Evolutionary conservation across 305 asterid species (phyloP).

Genomic region (Fraxinus baroniana): DNA sequence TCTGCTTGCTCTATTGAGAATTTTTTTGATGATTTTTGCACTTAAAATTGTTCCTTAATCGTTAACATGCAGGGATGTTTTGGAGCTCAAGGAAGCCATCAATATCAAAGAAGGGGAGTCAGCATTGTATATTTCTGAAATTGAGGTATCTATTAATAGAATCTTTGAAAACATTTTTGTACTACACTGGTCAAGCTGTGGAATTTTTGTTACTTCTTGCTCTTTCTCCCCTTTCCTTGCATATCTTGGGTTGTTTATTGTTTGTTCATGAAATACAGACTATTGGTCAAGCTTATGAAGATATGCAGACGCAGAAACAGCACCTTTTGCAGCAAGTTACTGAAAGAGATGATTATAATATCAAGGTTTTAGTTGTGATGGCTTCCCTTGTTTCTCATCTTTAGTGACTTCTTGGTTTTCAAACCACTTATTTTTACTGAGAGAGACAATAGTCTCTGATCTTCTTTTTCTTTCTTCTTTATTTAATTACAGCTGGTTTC

Average conservation of each 20-base stretch:
- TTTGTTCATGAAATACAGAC: constrained; percentile 45
- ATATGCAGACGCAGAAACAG: constrained; percentile 93
- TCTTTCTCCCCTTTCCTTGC: constrained; percentile 16
- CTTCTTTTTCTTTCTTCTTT: constrained; percentile 17
- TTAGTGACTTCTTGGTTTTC: constrained; percentile 4
- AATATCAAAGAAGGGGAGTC: constrained; percentile 83
- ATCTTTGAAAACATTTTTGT: constrained; percentile 15
- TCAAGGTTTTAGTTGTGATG: constrained; percentile 53
- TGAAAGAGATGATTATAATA: constrained; percentile 79
- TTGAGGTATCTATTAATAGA: constrained; percentile 59
- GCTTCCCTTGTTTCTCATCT: not conserved
- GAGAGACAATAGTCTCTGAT: constrained; percentile 16
- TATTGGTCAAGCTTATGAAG: constrained; percentile 94
- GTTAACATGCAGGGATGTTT: constrained; percentile 63
- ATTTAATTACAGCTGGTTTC: constrained; percentile 72
- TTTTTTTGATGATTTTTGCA: not conserved
- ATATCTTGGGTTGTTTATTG: constrained; percentile 17
- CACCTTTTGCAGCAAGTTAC: constrained; percentile 72
- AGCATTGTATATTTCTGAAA: constrained; percentile 83
- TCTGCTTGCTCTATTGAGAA: constrained; percentile 11
- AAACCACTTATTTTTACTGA: constrained; percentile 17
- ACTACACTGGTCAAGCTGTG: not conserved
- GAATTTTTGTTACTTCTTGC: not conserved
- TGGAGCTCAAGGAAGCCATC: constrained; percentile 89
- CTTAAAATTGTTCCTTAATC: constrained; percentile 18